A percentile compares a stretch with the other conserved stretches of the same genome.
phyloP scores from a whole-genome alignment of 2,329 filamentous ascomycete genomes.

The Daldinia sp. region DNA sequence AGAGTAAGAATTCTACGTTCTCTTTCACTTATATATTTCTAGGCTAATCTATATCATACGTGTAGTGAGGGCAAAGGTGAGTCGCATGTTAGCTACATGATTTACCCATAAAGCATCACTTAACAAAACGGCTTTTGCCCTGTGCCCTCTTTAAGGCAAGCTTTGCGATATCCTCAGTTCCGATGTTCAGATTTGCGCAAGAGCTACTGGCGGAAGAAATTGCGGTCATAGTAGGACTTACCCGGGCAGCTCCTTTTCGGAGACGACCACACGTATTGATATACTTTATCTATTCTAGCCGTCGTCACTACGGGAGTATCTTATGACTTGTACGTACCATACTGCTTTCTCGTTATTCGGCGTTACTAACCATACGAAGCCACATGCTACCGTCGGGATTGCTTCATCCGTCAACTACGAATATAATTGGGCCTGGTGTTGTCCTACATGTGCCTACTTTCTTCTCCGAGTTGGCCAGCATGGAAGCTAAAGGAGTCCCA shows the following conservation, averaged over 20 bases:
- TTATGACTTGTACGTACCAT: slow-evolving; percentile 26
- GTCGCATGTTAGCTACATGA: slow-evolving; percentile 2
- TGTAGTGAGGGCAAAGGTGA: slow-evolving; percentile 32
- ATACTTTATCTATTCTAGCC: background rate
- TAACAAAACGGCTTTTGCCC: slow-evolving; percentile 12
- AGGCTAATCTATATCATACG: slow-evolving; percentile 17
- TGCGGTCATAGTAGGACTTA: slow-evolving; percentile 27
- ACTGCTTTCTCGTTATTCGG: background rate
- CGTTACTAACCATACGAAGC: slow-evolving; percentile 13
- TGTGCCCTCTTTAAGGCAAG: slow-evolving; percentile 18
- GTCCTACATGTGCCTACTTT: slow-evolving; percentile 61
- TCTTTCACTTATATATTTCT: background rate
- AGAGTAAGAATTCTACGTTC: slow-evolving; percentile 24
- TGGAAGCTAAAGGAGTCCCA: slow-evolving; percentile 66
- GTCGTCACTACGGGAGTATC: slow-evolving; percentile 21
- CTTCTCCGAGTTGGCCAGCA: slow-evolving; percentile 69
- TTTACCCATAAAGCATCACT: background rate
- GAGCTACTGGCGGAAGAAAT: slow-evolving; percentile 29
- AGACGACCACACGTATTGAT: background rate
- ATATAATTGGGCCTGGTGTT: slow-evolving; percentile 75
- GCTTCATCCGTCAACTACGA: slow-evolving; percentile 73
- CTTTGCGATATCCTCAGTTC: slow-evolving; percentile 32
- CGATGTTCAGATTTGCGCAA: slow-evolving; percentile 29
- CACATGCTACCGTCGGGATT: slow-evolving; percentile 75
- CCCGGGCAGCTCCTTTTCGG: background rate